phyloP scores from a whole-genome alignment of 2,329 filamentous ascomycete species.

The Amesomyces nigricolor region DNA sequence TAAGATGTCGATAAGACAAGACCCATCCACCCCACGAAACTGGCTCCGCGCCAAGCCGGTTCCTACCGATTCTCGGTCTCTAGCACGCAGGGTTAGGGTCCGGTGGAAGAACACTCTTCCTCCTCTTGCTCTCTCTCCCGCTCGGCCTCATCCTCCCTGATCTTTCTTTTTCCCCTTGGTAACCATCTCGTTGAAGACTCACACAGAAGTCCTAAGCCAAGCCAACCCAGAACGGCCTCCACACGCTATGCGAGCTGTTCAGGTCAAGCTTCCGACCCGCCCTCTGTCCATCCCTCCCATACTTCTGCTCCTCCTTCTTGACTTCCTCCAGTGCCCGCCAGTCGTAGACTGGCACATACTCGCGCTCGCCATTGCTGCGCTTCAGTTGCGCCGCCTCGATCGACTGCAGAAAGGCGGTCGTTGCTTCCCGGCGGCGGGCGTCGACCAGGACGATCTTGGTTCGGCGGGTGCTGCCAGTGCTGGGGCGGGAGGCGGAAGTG shows the following conservation, averaged over 20 bases:
- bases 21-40: not conserved
- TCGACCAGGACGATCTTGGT: constrained; percentile 33
- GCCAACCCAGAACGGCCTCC: constrained; percentile 27
- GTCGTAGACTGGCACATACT: constrained; percentile 34
- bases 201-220: constrained; percentile 14
- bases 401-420: constrained; percentile 28
- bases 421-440: constrained; percentile 26
- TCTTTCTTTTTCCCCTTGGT: not conserved
- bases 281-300: not conserved
- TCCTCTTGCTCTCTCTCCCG: too few relatives aligned
- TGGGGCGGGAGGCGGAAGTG: not conserved
- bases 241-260: constrained; percentile 17
- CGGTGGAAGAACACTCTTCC: not conserved
- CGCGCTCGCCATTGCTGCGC: constrained; percentile 25
- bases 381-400: constrained; percentile 25
- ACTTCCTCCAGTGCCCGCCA: constrained; percentile 35
- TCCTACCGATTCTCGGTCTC: not conserved
- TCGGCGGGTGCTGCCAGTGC: too few relatives aligned
- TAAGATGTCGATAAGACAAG: not conserved
- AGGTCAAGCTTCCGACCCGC: constrained; percentile 10
- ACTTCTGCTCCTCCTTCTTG: constrained; percentile 24
- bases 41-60: constrained; percentile 7
- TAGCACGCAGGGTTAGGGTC: not conserved
- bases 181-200: too few relatives aligned
- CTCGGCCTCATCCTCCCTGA: too few relatives aligned